Evolutionary conservation across 768 basidiomycete genomes (phyloP).

Genomic region (Mycena haematopus): DNA sequence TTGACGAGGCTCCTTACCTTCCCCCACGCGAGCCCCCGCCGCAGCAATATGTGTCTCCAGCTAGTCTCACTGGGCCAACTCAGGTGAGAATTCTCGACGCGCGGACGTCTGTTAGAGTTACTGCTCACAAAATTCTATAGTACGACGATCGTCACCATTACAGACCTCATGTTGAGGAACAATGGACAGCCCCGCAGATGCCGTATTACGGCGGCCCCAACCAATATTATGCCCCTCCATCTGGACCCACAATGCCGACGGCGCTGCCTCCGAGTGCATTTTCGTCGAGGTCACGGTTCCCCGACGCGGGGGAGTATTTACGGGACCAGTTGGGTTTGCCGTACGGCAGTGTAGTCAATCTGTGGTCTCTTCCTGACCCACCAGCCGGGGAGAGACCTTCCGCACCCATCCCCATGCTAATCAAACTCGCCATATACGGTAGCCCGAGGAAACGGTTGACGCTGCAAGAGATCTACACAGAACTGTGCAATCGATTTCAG

Average conservation of each 20-base stretch:
- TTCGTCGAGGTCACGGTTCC: conserved; percentile 19
- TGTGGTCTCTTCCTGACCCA: conserved; percentile 50
- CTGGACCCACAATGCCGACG: conserved; percentile 5
- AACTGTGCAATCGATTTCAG: conserved; percentile 60
- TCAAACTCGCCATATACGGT: conserved; percentile 71
- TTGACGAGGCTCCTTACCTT: conserved; percentile 11
- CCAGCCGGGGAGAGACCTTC: conserved; percentile 46
- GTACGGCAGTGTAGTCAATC: conserved; percentile 36
- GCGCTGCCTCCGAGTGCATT: conserved; percentile 21
- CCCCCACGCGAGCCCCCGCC: conserved; percentile 10
- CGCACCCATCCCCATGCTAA: conserved; percentile 36
- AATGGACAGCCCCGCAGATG: conserved; percentile 11
- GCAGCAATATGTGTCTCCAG: conserved; percentile 5
- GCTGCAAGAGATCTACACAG: conserved; percentile 65
- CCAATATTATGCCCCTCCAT: not conserved
- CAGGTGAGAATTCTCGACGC: conserved; percentile 8
- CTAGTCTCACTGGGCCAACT: not conserved
- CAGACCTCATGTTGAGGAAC: conserved; percentile 9
- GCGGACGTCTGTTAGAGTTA: conserved; percentile 6
- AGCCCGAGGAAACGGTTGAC: conserved; percentile 61
- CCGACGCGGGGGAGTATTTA: conserved; percentile 52
- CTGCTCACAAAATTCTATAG: not conserved
- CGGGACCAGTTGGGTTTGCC: conserved; percentile 49
- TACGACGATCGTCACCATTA: not conserved
- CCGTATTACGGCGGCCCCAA: not conserved